These are phyloP conservation scores for Penicillium sp. DNA, from an alignment of 2,329 filamentous ascomycete genomes.

Conservation along the genomic window DNA sequence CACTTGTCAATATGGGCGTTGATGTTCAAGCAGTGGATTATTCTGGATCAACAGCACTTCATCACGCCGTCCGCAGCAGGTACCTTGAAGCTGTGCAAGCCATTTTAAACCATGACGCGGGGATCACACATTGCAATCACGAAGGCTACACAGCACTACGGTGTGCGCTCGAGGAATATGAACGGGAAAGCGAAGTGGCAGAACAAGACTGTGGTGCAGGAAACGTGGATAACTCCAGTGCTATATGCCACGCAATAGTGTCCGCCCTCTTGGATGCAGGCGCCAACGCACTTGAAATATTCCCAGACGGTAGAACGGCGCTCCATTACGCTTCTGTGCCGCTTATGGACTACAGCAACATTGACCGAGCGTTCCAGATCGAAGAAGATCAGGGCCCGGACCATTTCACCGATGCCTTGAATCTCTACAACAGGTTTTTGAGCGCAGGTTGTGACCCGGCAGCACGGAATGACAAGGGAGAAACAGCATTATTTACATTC, in stretches of 20 bases:
- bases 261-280: slow-evolving; percentile 2
- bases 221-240: neutral
- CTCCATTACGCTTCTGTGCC: neutral
- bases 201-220: neutral
- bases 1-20: neutral
- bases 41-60: neutral
- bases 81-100: neutral
- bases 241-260: neutral
- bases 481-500: neutral
- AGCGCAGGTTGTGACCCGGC: neutral
- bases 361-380: neutral
- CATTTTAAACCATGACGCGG: neutral
- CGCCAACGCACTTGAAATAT: neutral
- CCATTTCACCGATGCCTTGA: neutral
- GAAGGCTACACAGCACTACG: neutral
- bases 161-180: neutral
- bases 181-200: neutral
- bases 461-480: neutral
- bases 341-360: slow-evolving; percentile 1
- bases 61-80: neutral
- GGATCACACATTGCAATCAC: neutral
- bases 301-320: neutral
- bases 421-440: neutral
- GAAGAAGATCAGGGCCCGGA: neutral
- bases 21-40: neutral